Percentiles rank a stretch among this genome's conserved stretches.
Evolutionary conservation across 163 green algal species (phyloP).

Genomic region (Coccomyxa subellipsoidea): DNA sequence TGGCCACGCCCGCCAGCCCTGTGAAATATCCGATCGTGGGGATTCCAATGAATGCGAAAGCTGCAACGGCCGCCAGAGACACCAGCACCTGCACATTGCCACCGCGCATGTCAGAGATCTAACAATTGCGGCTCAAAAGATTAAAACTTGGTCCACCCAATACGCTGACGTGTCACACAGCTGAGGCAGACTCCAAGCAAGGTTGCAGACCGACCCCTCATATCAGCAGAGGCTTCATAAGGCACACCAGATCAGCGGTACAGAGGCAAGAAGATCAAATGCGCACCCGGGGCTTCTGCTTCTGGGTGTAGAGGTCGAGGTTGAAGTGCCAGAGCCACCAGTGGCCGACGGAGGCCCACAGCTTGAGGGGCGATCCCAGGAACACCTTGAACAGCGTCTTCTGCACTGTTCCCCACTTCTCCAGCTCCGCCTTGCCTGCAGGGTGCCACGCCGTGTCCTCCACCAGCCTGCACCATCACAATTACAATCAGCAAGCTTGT

Average conservation of each 20-base stretch:
- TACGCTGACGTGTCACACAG: too few species aligned
- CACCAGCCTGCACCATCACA: conserved; percentile 58
- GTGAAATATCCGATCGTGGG: conserved; percentile 68
- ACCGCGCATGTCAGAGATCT: neutral
- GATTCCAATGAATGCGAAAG: conserved; percentile 71
- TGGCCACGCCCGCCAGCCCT: conserved; percentile 75
- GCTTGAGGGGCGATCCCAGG: conserved; percentile 88
- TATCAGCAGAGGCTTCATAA: too few species aligned
- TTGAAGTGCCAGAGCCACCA: conserved; percentile 96
- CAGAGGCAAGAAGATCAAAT: too few species aligned
- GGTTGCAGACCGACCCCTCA: too few species aligned
- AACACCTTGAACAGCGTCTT: conserved; percentile 68
- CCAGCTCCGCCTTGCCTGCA: conserved; percentile 55
- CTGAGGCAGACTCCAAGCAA: too few species aligned
- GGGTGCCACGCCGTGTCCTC: conserved; percentile 94
- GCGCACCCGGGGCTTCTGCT: conserved; percentile 78
- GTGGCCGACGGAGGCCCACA: conserved; percentile 91
- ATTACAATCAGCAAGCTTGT: neutral
- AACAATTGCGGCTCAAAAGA: too few species aligned
- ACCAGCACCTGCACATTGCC: conserved; percentile 58
- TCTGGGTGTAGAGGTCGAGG: conserved; percentile 83
- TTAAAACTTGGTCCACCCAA: too few species aligned
- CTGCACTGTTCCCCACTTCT: conserved; percentile 39
- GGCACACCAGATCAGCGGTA: too few species aligned
- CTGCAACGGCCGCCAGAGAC: conserved; percentile 66